Percentiles rank a stretch among this genome's conserved stretches.
Conservation (phyloP, 208 protist genomes). For the Leptomonas pyrrhocoris region DNA sequence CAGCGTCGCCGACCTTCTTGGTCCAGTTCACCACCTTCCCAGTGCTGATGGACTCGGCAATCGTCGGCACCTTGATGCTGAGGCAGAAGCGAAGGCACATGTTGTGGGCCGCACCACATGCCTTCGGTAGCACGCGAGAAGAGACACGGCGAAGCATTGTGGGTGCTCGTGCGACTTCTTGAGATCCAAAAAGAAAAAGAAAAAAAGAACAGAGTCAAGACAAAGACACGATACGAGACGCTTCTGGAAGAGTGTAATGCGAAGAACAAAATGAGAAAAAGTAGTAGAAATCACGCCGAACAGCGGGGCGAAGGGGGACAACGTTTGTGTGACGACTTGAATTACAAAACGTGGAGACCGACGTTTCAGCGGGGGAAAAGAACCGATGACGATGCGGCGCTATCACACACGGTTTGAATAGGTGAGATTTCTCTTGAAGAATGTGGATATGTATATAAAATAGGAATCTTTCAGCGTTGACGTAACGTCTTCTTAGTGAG, state of each 20-base stretch:
- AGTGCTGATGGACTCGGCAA: constrained; percentile 98
- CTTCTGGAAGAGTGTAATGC: neutral
- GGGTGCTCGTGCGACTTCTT: neutral
- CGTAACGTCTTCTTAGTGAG: too few relatives aligned
- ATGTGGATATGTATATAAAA: too few relatives aligned
- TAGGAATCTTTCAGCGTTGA: too few relatives aligned
- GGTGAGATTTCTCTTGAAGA: too few relatives aligned
- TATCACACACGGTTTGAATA: too few relatives aligned
- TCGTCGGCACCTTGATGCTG: constrained; percentile 93
- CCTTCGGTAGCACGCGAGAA: constrained; percentile 33
- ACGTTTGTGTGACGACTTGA: too few relatives aligned
- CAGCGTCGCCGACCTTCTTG: constrained; percentile 95
- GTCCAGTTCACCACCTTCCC: constrained; percentile 96
- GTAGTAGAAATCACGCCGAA: too few relatives aligned
- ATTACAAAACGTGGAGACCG: too few relatives aligned
- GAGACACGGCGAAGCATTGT: constrained; percentile 76
- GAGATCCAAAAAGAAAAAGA: neutral
- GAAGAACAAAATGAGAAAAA: neutral
- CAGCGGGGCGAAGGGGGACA: too few relatives aligned
- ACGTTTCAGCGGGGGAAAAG: too few relatives aligned
- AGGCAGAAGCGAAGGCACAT: constrained; percentile 84
- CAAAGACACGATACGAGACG: neutral
- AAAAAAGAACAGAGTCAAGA: neutral
- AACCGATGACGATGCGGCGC: too few relatives aligned
- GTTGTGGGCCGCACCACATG: constrained; percentile 35